Base-by-base conservation (phyloP, 345 rosid genomes). In the Draba incana region DNA sequence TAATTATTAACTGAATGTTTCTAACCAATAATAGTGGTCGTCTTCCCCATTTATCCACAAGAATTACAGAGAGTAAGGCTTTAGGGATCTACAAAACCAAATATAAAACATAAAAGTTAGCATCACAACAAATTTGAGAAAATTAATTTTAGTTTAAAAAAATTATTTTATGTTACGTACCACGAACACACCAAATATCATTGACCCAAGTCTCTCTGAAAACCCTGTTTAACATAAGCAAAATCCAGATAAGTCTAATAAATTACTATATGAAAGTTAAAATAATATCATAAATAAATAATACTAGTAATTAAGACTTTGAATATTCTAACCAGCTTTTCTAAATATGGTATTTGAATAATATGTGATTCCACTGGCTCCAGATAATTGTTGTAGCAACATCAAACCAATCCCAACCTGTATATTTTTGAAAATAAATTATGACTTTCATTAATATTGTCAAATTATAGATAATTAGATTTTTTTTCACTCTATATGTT, bases 401-500 rank as follows among this genome's bases (percentile, higher is more conserved):
- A 78, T 84, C 48, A 86, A 6, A 10, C 88, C 88, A 50, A 84
- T 50, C 56, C 88, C 94, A 44, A 77, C 75, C 88, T 85, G 65
- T 15, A 10, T 13, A 10, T 15, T 31, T 31, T 47, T 12, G 23
- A 54, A 16, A 27, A 31, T 6, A 54, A 62, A n/a, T 13, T 38
- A 46, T 23, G 37, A 53, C 5, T 46, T 38, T 52, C 41, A 62
- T 31, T 43, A 42, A 42, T 20, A 28, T 6, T 7, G 52, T 11
- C 14, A 62, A 44, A 62, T 55, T 6, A 33, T 33, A 33, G 7
- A 24, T 33, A 14, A 24, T 0, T 6, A 8, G 20, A 43, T 11
- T 8, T 24, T 23, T 54, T 35, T 23, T 45, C 64, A 24, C 15
- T 39, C 1, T 6, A 30, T 23, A 62, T n/a, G 59, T 50, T 58